Conservation (phyloP, 2,329 filamentous ascomycete species). For the Colletotrichum graminicola region DNA sequence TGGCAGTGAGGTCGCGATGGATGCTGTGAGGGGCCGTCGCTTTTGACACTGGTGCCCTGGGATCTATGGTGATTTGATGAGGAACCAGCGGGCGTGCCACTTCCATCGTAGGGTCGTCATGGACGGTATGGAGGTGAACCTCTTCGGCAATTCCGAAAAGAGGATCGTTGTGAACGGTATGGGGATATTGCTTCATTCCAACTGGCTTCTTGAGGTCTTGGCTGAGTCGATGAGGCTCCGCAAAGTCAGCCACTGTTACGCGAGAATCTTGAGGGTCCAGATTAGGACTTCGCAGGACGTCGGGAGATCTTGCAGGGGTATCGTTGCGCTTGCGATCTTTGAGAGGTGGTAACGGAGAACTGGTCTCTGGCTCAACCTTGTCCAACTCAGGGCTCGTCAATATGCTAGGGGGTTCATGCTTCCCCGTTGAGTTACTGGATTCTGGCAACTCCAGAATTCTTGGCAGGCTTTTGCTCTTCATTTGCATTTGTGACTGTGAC, state of each 20-base stretch:
- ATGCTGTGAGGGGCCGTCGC: slow-evolving; percentile 10
- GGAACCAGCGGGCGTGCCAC: slow-evolving; percentile 12
- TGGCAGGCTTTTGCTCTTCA: slow-evolving; percentile 8
- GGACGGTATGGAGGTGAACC: slow-evolving; percentile 22
- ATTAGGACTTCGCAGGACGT: slow-evolving; percentile 21
- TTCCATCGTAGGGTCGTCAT: slow-evolving; percentile 20
- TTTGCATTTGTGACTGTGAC: slow-evolving; percentile 26
- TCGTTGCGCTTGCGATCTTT: slow-evolving; percentile 13
- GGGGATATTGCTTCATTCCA: neutral
- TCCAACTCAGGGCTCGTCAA: neutral
- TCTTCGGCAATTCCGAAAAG: slow-evolving; percentile 27
- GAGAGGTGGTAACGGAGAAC: neutral
- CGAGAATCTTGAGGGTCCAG: slow-evolving; percentile 14
- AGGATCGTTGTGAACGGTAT: slow-evolving; percentile 27
- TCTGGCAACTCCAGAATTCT: slow-evolving; percentile 20
- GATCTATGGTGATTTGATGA: slow-evolving; percentile 25
- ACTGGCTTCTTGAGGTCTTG: slow-evolving; percentile 22
- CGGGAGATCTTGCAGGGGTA: slow-evolving; percentile 33
- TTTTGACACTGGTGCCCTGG: neutral
- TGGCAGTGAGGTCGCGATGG: slow-evolving; percentile 10
- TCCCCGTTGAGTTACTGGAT: slow-evolving; percentile 9
- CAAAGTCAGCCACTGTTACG: slow-evolving; percentile 13
- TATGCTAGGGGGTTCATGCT: neutral
- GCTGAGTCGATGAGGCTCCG: slow-evolving; percentile 25
- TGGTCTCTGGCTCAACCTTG: slow-evolving; percentile 1